A percentile compares a stretch with the other conserved stretches of the same genome.
Evolutionary conservation across 768 basidiomycete genomes (phyloP).

Genomic region (Suillus cothurnatus): DNA sequence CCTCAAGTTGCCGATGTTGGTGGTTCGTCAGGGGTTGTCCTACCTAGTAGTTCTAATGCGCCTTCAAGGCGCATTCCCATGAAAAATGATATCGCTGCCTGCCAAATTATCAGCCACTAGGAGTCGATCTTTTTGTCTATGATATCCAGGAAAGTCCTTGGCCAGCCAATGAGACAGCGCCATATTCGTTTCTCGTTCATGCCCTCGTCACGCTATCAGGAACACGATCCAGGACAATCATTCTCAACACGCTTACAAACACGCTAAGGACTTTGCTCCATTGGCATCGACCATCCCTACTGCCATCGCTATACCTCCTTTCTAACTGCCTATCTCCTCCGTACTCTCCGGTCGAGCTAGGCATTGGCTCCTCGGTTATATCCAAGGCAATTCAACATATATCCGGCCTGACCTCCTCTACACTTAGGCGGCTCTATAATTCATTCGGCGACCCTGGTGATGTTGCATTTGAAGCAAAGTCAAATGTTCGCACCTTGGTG

Average conservation of each 20-base stretch:
- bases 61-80: constrained; percentile 17
- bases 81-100: constrained; percentile 25
- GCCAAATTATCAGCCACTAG: constrained; percentile 29
- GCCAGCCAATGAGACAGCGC: constrained; percentile 41
- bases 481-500: constrained; percentile 70
- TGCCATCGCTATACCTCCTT: constrained; percentile 78
- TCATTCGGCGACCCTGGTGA: constrained; percentile 83
- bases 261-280: constrained; percentile 66
- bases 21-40: background rate
- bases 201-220: constrained; percentile 59
- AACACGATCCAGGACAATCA: constrained; percentile 74
- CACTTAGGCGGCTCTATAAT: constrained; percentile 68
- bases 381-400: constrained; percentile 72
- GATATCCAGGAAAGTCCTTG: constrained; percentile 46
- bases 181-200: constrained; percentile 73
- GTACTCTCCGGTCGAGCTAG: constrained; percentile 71
- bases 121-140: constrained; percentile 54
- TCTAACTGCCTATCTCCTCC: constrained; percentile 81
- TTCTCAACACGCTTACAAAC: constrained; percentile 72
- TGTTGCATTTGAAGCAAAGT: constrained; percentile 84
- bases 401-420: constrained; percentile 60
- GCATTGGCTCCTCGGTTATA: constrained; percentile 67
- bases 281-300: constrained; percentile 67
- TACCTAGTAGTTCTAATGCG: background rate
- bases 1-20: background rate